Conservation (phyloP, 2,329 filamentous ascomycete genomes). For the Alternaria ethzedia region DNA sequence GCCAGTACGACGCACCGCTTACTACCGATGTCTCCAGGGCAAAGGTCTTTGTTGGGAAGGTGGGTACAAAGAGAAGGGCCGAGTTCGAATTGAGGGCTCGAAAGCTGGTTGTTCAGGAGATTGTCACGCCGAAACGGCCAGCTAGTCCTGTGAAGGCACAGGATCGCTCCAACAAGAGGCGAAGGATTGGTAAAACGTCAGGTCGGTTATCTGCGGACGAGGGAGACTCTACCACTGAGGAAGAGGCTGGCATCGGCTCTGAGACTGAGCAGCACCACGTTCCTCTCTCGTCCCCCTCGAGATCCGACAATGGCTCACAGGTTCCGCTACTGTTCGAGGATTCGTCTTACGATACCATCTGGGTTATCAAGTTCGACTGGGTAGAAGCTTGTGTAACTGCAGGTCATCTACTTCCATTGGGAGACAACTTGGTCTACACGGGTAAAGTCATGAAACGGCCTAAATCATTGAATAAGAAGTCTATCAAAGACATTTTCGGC, state of each 20-base stretch:
- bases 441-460: slow-evolving; percentile 54
- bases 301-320: slow-evolving; percentile 3
- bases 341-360: slow-evolving; percentile 46
- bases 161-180: slow-evolving; percentile 24
- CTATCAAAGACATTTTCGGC: slow-evolving; percentile 24
- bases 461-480: slow-evolving; percentile 26
- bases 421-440: slow-evolving; percentile 60
- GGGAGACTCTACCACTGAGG: slow-evolving; percentile 32
- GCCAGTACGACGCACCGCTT: slow-evolving; percentile 60
- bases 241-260: slow-evolving; percentile 19
- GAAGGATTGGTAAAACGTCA: slow-evolving; percentile 11
- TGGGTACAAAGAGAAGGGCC: slow-evolving; percentile 73
- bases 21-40: slow-evolving; percentile 77
- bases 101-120: slow-evolving; percentile 65
- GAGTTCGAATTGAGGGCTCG: slow-evolving; percentile 76
- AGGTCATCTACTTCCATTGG: slow-evolving; percentile 53
- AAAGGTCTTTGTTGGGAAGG: slow-evolving; percentile 74
- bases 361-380: slow-evolving; percentile 63
- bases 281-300: slow-evolving; percentile 10
- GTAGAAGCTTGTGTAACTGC: slow-evolving; percentile 55
- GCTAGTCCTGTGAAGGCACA: slow-evolving; percentile 19
- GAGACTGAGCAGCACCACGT: slow-evolving; percentile 17
- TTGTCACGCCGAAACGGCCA: slow-evolving; percentile 32
- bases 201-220: slow-evolving; percentile 14
- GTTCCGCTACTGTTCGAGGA: slow-evolving; percentile 24